Evolutionary conservation across 2,329 filamentous ascomycete genomes (phyloP).

Genomic region (Metarhizium rileyi): DNA sequence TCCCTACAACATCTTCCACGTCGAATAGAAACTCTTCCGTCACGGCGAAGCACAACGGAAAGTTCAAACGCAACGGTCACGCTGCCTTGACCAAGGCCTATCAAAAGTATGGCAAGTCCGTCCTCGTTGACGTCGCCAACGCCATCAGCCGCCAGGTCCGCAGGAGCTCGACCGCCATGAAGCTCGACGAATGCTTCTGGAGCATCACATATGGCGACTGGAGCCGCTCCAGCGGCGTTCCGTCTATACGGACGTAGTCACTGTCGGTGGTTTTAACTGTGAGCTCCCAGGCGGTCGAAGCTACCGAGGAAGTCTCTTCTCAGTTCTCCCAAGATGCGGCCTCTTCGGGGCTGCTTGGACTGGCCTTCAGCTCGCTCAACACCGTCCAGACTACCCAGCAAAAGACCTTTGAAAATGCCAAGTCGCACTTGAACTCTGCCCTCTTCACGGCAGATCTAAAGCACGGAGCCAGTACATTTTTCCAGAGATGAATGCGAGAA

Average conservation of each 20-base stretch:
- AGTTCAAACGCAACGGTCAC: background rate
- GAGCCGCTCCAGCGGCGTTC: constrained; percentile 31
- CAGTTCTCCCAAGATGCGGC: constrained; percentile 29
- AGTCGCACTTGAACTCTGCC: constrained; percentile 8
- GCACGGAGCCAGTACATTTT: constrained; percentile 25
- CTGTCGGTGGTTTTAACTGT: constrained; percentile 32
- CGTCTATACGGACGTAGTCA: constrained; percentile 34
- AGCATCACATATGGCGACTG: constrained; percentile 34
- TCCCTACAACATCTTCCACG: constrained; percentile 6
- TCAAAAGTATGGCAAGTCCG: background rate
- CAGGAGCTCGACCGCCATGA: constrained; percentile 27
- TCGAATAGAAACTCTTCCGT: background rate
- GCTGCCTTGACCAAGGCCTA: background rate
- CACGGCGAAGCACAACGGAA: background rate
- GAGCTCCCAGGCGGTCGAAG: constrained; percentile 31
- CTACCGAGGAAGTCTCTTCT: constrained; percentile 29
- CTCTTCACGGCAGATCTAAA: constrained; percentile 64
- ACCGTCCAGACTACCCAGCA: constrained; percentile 29
- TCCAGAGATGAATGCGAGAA: too few relatives aligned
- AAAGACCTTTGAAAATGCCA: constrained; percentile 30
- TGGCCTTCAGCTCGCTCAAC: constrained; percentile 33
- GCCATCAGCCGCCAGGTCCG: constrained; percentile 3
- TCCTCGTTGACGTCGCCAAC: background rate
- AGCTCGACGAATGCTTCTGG: constrained; percentile 29
- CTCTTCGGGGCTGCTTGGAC: constrained; percentile 32